A percentile compares a stretch with the other conserved stretches of the same genome.
These are phyloP conservation scores for Dioszegia aurantiaca DNA, from an alignment of 768 basidiomycete species.

Conservation along the genomic window DNA sequence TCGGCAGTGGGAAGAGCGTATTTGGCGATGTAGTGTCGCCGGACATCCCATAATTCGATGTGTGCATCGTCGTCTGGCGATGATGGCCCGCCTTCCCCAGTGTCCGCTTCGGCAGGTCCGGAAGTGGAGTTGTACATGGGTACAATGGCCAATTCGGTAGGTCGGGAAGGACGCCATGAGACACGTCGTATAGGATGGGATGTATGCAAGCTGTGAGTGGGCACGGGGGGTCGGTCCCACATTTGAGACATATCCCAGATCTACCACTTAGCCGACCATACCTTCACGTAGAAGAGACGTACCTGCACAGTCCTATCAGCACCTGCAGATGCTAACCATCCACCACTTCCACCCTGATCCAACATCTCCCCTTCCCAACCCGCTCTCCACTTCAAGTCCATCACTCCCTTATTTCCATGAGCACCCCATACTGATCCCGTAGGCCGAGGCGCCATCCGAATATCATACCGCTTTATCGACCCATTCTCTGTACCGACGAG, in stretches of 20 bases:
- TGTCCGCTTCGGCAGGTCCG: not conserved
- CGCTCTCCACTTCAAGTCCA: slow-evolving; percentile 48
- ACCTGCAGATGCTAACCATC: slow-evolving; percentile 51
- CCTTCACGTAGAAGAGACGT: slow-evolving; percentile 13
- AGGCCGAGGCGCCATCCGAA: slow-evolving; percentile 27
- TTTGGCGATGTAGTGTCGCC: slow-evolving; percentile 47
- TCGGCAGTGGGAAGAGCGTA: slow-evolving; percentile 38
- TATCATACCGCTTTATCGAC: slow-evolving; percentile 46
- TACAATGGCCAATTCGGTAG: slow-evolving; percentile 47
- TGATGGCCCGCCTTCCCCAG: not conserved
- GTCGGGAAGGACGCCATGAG: slow-evolving; percentile 47
- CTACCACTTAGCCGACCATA: slow-evolving; percentile 23
- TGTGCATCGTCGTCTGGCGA: slow-evolving; percentile 37
- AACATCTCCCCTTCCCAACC: slow-evolving; percentile 16
- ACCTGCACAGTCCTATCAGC: slow-evolving; percentile 48
- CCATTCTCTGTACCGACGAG: slow-evolving; percentile 46
- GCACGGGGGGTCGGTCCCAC: slow-evolving; percentile 38
- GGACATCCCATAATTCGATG: slow-evolving; percentile 51
- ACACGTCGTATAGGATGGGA: slow-evolving; percentile 43
- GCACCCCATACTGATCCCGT: slow-evolving; percentile 44
- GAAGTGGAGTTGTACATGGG: slow-evolving; percentile 30
- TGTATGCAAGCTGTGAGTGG: slow-evolving; percentile 42
- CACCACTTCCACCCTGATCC: slow-evolving; percentile 25
- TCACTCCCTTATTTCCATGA: slow-evolving; percentile 46
- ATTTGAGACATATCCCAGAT: slow-evolving; percentile 49